These are phyloP conservation scores for Dendrobium nobile DNA, from an alignment of 106 monocot genomes.

Conservation along the genomic window DNA sequence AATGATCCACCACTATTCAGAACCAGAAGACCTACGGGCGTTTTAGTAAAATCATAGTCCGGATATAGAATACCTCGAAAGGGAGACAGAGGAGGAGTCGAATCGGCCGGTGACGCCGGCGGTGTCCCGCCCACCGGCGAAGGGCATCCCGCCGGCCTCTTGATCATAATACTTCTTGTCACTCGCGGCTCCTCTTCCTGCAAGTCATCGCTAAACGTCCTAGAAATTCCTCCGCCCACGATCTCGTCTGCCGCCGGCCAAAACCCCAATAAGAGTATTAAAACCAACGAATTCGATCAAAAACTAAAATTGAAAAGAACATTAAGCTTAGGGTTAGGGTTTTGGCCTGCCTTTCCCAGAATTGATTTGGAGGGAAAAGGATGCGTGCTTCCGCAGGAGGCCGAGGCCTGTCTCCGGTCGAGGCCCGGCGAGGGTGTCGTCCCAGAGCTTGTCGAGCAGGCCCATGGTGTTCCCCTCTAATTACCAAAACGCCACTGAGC, in stretches of 20 bases:
- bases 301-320: background rate
- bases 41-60: background rate
- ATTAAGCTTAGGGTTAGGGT: background rate
- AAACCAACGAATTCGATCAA: background rate
- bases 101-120: conserved; percentile 56
- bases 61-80: conserved; percentile 49
- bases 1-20: background rate
- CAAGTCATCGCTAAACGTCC: background rate
- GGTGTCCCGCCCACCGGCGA: conserved; percentile 47
- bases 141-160: conserved; percentile 66
- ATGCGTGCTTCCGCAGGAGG: conserved; percentile 36
- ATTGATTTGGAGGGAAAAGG: conserved; percentile 22
- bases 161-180: conserved; percentile 94
- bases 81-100: conserved; percentile 79
- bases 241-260: conserved; percentile 16
- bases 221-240: conserved; percentile 2
- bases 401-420: conserved; percentile 52
- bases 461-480: conserved; percentile 26
- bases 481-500: background rate
- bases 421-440: conserved; percentile 72
- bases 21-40: background rate
- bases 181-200: conserved; percentile 51
- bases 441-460: conserved; percentile 71
- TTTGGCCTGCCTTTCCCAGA: conserved; percentile 28
- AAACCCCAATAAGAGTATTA: conserved; percentile 1